Conservation (phyloP, 2,329 filamentous ascomycete genomes). For the Meredithiella fracta region DNA sequence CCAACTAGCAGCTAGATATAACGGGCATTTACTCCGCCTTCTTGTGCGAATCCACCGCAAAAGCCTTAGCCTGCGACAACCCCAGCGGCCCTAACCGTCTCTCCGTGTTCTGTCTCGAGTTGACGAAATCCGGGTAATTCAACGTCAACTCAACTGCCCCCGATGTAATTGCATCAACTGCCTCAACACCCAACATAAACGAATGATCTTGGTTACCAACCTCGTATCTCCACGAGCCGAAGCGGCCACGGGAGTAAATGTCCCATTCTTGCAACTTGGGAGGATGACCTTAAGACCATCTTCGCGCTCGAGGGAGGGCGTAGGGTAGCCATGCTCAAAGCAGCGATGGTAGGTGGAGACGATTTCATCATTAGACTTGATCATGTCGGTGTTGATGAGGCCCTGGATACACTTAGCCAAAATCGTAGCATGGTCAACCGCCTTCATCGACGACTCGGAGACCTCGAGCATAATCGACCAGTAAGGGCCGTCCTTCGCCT, state of each 20-base stretch:
- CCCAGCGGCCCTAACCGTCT: conserved; percentile 29
- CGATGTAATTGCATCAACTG: conserved; percentile 76
- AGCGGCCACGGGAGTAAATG: conserved; percentile 90
- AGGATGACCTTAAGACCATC: conserved; percentile 84
- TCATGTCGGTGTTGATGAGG: conserved; percentile 94
- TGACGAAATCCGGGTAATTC: conserved; percentile 96
- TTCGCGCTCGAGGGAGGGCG: conserved; percentile 85
- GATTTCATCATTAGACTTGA: conserved; percentile 79
- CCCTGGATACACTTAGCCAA: conserved; percentile 87
- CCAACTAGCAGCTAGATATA: not conserved
- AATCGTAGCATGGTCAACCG: conserved; percentile 70
- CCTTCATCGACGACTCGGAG: conserved; percentile 90
- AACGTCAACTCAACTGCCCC: conserved; percentile 82
- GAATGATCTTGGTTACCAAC: conserved; percentile 94
- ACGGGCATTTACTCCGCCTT: not conserved
- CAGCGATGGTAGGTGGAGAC: conserved; percentile 95
- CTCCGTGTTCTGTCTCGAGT: conserved; percentile 53
- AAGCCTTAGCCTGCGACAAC: conserved; percentile 3
- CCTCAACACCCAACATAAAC: conserved; percentile 93
- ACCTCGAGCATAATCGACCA: conserved; percentile 99
- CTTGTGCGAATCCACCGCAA: conserved; percentile 7
- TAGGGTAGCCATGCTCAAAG: conserved; percentile 97
- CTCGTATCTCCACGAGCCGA: conserved; percentile 97
- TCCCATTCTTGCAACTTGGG: conserved; percentile 81
- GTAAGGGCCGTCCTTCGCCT: conserved; percentile 78